A percentile compares a stretch with the other conserved stretches of the same genome.
Conservation (phyloP, 2,329 filamentous ascomycete species). For the Graphilbum sp. region DNA sequence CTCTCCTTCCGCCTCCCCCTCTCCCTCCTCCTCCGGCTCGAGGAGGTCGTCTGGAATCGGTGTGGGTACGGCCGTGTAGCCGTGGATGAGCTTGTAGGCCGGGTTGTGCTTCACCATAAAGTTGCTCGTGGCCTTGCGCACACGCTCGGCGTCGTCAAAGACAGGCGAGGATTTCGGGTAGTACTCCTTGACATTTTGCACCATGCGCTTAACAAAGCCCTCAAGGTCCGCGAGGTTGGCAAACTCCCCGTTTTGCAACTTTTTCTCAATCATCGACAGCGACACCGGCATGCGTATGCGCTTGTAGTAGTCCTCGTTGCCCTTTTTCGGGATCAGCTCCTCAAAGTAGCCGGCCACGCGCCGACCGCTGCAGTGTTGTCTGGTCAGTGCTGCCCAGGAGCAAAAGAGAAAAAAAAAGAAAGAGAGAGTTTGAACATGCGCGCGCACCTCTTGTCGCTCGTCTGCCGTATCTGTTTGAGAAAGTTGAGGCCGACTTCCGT, state of each 20-base stretch:
- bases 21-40: slow-evolving; percentile 17
- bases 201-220: slow-evolving; percentile 75
- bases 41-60: slow-evolving; percentile 45
- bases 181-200: slow-evolving; percentile 73
- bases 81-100: slow-evolving; percentile 50
- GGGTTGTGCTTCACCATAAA: slow-evolving; percentile 80
- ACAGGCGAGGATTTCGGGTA: slow-evolving; percentile 56
- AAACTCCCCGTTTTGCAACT: slow-evolving; percentile 54
- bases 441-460: slow-evolving; percentile 66
- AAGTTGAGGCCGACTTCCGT: slow-evolving; percentile 57
- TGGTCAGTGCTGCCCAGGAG: not conserved
- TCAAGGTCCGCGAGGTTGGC: slow-evolving; percentile 57
- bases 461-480: slow-evolving; percentile 57
- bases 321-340: slow-evolving; percentile 45
- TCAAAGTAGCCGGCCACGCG: slow-evolving; percentile 62
- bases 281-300: slow-evolving; percentile 65
- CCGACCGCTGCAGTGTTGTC: slow-evolving; percentile 52
- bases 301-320: slow-evolving; percentile 61
- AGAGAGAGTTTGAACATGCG: not conserved
- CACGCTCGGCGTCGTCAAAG: slow-evolving; percentile 72
- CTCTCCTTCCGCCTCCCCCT: slow-evolving; percentile 11
- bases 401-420: not conserved
- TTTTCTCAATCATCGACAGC: slow-evolving; percentile 58
- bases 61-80: slow-evolving; percentile 57
- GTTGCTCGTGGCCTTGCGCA: slow-evolving; percentile 73